Conservation (phyloP, 2,329 filamentous ascomycete species). For the Fusarium tjaetaba region DNA sequence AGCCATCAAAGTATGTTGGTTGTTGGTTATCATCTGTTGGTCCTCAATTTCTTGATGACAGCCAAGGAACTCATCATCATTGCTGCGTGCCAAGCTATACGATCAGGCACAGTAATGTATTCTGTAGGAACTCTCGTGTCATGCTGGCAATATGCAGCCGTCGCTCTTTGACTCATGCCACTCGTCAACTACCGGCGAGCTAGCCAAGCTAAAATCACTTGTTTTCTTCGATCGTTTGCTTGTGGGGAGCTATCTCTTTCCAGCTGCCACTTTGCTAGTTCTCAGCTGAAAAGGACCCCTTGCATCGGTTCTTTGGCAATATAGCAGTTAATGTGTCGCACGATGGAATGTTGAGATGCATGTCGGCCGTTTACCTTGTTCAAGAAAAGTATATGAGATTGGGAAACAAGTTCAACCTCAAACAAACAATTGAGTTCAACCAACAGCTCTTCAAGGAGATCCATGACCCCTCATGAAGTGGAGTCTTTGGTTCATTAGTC, state of each 20-base stretch:
- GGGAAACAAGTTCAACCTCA: not conserved
- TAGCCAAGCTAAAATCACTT: not conserved
- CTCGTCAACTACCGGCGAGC: constrained; percentile 3
- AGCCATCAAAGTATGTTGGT: constrained; percentile 12
- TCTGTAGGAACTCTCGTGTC: constrained; percentile 1
- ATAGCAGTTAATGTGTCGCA: not conserved
- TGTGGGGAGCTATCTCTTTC: not conserved
- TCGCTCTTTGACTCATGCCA: not conserved
- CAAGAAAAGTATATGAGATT: not conserved
- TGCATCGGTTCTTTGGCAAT: constrained; percentile 5
- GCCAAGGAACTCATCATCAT: not conserved
- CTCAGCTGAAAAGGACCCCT: constrained; percentile 6
- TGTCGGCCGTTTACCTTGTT: constrained; percentile 2
- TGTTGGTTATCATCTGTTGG: constrained; percentile 20
- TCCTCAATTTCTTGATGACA: not conserved
- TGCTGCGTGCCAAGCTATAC: constrained; percentile 5
- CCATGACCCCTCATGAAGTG: not conserved
- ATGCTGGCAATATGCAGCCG: not conserved
- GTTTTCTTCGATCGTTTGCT: not conserved
- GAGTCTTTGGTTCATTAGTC: not conserved
- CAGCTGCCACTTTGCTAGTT: constrained; percentile 9
- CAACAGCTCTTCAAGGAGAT: not conserved
- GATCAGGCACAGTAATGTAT: constrained; percentile 7
- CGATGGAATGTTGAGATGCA: not conserved
- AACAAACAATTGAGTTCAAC: not conserved